Conservation (phyloP, 495 filamentous ascomycete species). For the Hyaloscypha finlandica region DNA sequence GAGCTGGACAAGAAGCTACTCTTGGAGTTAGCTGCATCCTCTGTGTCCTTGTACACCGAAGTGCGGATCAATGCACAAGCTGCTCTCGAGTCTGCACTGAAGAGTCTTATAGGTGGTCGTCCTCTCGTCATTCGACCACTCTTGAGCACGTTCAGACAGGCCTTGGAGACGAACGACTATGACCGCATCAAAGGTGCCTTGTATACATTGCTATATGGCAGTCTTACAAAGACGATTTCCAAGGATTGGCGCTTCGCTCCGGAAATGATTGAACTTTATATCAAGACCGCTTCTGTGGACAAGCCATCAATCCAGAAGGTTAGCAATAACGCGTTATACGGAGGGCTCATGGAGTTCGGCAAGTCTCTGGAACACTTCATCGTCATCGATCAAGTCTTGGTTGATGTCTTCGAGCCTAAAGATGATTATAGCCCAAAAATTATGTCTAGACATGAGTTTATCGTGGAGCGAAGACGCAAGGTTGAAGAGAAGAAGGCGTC, state of each 20-base stretch:
- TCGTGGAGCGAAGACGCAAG: slow-evolving; percentile 68
- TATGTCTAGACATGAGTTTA: slow-evolving; percentile 63
- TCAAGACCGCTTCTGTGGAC: slow-evolving; percentile 85
- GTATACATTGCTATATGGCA: slow-evolving; percentile 86
- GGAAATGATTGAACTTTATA: slow-evolving; percentile 80
- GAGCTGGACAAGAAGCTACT: slow-evolving; percentile 81
- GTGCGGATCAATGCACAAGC: slow-evolving; percentile 90
- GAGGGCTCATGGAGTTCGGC: slow-evolving; percentile 85
- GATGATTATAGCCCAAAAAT: slow-evolving; percentile 61
- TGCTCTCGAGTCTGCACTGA: slow-evolving; percentile 91
- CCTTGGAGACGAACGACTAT: slow-evolving; percentile 80
- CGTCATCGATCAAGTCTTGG: slow-evolving; percentile 71
- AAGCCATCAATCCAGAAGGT: slow-evolving; percentile 93
- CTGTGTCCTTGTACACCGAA: slow-evolving; percentile 93
- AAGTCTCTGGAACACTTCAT: slow-evolving; percentile 83
- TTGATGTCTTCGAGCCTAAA: slow-evolving; percentile 73
- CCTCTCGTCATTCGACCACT: slow-evolving; percentile 87
- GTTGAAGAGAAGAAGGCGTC: slow-evolving; percentile 83
- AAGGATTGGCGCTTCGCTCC: slow-evolving; percentile 94
- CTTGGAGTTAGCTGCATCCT: slow-evolving; percentile 85
- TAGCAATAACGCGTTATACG: slow-evolving; percentile 75
- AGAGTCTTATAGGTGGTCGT: slow-evolving; percentile 81
- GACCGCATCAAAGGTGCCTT: slow-evolving; percentile 92
- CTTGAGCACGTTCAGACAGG: slow-evolving; percentile 74
- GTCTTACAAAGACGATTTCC: slow-evolving; percentile 81